Conservation (phyloP, 495 filamentous ascomycete genomes). For the Trichocladium antarcticum region DNA sequence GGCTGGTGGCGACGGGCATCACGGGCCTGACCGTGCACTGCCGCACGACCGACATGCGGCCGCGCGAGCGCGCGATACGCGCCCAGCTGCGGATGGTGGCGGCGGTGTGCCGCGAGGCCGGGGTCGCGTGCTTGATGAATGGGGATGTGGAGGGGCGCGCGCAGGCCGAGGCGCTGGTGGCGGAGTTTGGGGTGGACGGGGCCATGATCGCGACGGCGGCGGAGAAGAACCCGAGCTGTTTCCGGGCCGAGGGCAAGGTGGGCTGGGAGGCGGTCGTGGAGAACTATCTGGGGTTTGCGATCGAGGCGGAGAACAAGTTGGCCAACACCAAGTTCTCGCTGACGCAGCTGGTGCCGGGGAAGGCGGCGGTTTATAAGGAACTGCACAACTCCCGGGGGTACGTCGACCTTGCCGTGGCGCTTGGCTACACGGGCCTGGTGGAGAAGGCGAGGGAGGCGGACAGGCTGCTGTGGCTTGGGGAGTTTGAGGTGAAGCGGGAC, state of each 20-base stretch:
- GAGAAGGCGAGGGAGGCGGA: constrained; percentile 53
- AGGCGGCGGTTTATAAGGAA: constrained; percentile 44
- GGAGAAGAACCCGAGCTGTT: constrained; percentile 78
- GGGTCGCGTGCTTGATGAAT: constrained; percentile 88
- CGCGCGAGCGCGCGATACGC: constrained; percentile 73
- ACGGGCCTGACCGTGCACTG: constrained; percentile 89
- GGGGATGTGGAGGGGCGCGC: constrained; percentile 70
- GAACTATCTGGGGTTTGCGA: constrained; percentile 56
- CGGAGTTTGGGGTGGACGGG: constrained; percentile 74
- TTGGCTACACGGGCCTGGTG: constrained; percentile 48
- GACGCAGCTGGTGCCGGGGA: constrained; percentile 75
- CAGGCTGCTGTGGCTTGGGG: constrained; percentile 38
- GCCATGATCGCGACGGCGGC: constrained; percentile 94
- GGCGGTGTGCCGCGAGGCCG: constrained; percentile 61
- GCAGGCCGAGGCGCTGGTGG: constrained; percentile 53
- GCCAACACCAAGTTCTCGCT: constrained; percentile 87
- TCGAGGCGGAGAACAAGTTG: constrained; percentile 73
- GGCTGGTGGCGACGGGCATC: constrained; percentile 74
- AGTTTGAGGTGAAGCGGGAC: constrained; percentile 25
- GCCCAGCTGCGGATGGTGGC: constrained; percentile 75
- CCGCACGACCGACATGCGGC: constrained; percentile 90
- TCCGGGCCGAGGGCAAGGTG: constrained; percentile 49
- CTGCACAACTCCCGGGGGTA: constrained; percentile 54
- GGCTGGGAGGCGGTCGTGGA: constrained; percentile 65
- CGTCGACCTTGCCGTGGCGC: constrained; percentile 45